These are phyloP conservation scores for Coniosporium tulheliwenetii DNA, from an alignment of 2,329 filamentous ascomycete species.

Conservation along the genomic window DNA sequence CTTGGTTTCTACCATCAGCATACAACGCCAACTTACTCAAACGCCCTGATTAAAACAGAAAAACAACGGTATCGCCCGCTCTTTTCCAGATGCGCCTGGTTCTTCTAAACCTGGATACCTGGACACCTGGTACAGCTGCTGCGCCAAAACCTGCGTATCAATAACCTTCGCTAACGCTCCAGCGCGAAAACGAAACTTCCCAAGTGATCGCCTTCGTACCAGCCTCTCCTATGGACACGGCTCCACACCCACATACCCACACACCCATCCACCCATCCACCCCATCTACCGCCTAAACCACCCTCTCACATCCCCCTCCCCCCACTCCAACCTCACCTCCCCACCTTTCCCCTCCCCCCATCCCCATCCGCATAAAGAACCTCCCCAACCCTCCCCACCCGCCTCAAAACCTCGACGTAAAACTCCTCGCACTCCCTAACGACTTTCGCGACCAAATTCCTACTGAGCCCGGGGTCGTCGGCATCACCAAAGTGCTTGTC, in stretches of 20 bases:
- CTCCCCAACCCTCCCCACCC: slow-evolving; percentile 23
- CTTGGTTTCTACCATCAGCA: too few species aligned
- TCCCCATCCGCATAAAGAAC: slow-evolving; percentile 30
- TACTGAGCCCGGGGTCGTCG: slow-evolving; percentile 54
- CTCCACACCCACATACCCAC: background rate
- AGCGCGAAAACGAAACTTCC: too few species aligned
- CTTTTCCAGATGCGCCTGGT: too few species aligned
- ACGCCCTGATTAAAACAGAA: too few species aligned
- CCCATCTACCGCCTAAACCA: slow-evolving; percentile 13
- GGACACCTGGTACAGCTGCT: too few species aligned
- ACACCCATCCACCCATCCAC: background rate
- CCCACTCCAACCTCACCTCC: slow-evolving; percentile 11
- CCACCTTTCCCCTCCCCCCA: slow-evolving; percentile 12
- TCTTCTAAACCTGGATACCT: too few species aligned
- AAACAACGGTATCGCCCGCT: too few species aligned
- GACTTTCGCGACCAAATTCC: slow-evolving; percentile 42
- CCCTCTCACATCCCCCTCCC: slow-evolving; percentile 12
- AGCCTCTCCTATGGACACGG: too few species aligned
- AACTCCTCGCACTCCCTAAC: slow-evolving; percentile 42
- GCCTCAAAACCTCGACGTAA: slow-evolving; percentile 39
- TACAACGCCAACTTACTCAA: too few species aligned
- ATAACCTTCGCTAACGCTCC: too few species aligned
- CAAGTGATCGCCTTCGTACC: too few species aligned
- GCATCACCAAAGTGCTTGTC: slow-evolving; percentile 95
- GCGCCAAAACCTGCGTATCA: too few species aligned